Conservation (phyloP, 2,329 filamentous ascomycete species). For the Diaporthe nobilis region DNA sequence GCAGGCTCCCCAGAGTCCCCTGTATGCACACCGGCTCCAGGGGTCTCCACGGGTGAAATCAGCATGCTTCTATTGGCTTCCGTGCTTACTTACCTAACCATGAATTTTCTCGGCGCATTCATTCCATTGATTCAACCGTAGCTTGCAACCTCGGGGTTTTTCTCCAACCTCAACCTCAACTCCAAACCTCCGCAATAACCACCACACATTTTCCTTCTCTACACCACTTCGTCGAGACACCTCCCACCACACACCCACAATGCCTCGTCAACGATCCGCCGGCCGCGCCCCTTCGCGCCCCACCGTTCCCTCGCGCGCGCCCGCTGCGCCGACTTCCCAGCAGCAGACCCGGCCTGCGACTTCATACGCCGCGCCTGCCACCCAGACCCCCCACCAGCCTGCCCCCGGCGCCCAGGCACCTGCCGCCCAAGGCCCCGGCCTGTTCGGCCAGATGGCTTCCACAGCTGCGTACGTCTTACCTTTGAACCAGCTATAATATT, state of each 20-base stretch:
- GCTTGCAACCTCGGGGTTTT: conserved; percentile 47
- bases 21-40: conserved; percentile 45
- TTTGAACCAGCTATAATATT: not conserved
- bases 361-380: conserved; percentile 70
- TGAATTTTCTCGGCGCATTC: conserved; percentile 44
- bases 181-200: conserved; percentile 12
- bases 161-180: conserved; percentile 42
- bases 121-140: conserved; percentile 48
- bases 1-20: not conserved
- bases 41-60: conserved; percentile 42
- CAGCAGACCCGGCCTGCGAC: conserved; percentile 80
- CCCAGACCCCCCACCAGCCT: conserved; percentile 61
- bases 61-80: conserved; percentile 49
- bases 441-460: conserved; percentile 97
- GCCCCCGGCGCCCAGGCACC: conserved; percentile 64
- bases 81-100: conserved; percentile 39
- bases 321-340: conserved; percentile 59
- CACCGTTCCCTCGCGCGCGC: conserved; percentile 70
- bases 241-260: conserved; percentile 56
- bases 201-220: not conserved
- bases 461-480: conserved; percentile 89
- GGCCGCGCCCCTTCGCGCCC: conserved; percentile 77
- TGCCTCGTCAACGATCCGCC: conserved; percentile 85
- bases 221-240: conserved; percentile 28
- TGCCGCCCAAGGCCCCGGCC: conserved; percentile 78